Evolutionary conservation across 2,329 filamentous ascomycete species (phyloP).

Genomic region (Cercospora brassicicola): DNA sequence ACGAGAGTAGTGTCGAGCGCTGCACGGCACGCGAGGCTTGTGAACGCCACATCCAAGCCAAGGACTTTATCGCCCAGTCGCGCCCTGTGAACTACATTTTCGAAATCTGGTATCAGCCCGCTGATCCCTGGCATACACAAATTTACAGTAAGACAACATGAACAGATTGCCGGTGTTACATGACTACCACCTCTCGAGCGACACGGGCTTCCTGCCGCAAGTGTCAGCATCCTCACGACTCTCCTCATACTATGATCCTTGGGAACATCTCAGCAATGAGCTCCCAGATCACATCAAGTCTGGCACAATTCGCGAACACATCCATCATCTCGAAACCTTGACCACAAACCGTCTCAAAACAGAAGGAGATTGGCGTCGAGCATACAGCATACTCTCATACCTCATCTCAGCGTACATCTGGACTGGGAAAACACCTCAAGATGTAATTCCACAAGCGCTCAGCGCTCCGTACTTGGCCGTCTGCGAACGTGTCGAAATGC

Average conservation of each 20-base stretch:
- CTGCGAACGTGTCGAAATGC: not conserved
- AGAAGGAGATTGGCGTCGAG: not conserved
- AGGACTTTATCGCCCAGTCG: not conserved
- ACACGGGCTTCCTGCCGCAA: not conserved
- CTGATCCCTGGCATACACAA: not conserved
- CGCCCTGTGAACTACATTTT: not conserved
- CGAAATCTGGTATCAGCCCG: not conserved
- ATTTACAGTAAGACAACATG: not conserved
- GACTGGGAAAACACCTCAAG: not conserved
- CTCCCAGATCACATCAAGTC: not conserved
- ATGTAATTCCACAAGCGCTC: not conserved
- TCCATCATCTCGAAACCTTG: not conserved
- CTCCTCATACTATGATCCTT: not conserved
- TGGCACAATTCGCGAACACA: not conserved
- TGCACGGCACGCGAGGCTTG: not conserved
- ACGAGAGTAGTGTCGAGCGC: not conserved
- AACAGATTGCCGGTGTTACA: not conserved
- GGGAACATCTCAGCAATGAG: not conserved
- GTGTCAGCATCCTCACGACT: not conserved
- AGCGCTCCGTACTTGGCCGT: not conserved
- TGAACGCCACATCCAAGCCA: not conserved
- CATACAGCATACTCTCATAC: not conserved
- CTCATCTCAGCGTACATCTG: not conserved
- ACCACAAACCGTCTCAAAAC: not conserved
- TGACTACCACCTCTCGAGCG: not conserved